Percentiles rank a stretch among this genome's conserved stretches.
These are phyloP conservation scores for Marasmius oreades DNA, from an alignment of 1,284 basidiomycete genomes.

Conservation along the genomic window DNA sequence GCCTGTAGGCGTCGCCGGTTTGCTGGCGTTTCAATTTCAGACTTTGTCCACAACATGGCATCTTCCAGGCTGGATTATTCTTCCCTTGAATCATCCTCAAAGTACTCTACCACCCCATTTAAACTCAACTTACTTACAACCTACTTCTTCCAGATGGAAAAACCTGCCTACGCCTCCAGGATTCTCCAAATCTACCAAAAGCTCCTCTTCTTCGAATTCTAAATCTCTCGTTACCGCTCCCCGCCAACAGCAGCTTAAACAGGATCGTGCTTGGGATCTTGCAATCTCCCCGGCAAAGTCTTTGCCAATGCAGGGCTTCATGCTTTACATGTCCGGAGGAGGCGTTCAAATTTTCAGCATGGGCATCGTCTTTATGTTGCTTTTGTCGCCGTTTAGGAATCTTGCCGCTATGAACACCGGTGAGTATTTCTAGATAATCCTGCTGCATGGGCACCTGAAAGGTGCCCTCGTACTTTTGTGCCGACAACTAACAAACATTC, in stretches of 20 bases:
- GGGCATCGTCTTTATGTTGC: slow-evolving; percentile 88
- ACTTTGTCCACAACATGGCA: not conserved
- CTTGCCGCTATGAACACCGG: slow-evolving; percentile 72
- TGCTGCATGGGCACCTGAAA: too few relatives aligned
- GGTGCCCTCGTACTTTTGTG: too few relatives aligned
- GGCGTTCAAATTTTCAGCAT: slow-evolving; percentile 93
- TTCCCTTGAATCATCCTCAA: slow-evolving; percentile 32
- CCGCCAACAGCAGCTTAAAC: slow-evolving; percentile 59
- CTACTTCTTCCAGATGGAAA: slow-evolving; percentile 45
- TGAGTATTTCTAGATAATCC: slow-evolving; percentile 24
- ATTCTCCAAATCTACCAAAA: slow-evolving; percentile 38
- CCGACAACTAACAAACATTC: not conserved
- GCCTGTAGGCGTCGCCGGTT: not conserved
- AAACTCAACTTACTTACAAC: too few relatives aligned
- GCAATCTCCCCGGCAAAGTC: slow-evolving; percentile 83
- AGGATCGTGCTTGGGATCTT: slow-evolving; percentile 84
- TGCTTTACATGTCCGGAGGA: slow-evolving; percentile 94
- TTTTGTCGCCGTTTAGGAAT: slow-evolving; percentile 80
- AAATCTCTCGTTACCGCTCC: slow-evolving; percentile 34
- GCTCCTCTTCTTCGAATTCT: slow-evolving; percentile 36
- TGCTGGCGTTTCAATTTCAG: too few relatives aligned
- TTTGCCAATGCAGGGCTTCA: slow-evolving; percentile 91
- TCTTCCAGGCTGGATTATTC: slow-evolving; percentile 29
- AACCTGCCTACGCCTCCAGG: slow-evolving; percentile 61
- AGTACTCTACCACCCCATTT: too few relatives aligned